Base-by-base conservation (phyloP, 345 rosid species). In the Aquilaria sinensis region DNA sequence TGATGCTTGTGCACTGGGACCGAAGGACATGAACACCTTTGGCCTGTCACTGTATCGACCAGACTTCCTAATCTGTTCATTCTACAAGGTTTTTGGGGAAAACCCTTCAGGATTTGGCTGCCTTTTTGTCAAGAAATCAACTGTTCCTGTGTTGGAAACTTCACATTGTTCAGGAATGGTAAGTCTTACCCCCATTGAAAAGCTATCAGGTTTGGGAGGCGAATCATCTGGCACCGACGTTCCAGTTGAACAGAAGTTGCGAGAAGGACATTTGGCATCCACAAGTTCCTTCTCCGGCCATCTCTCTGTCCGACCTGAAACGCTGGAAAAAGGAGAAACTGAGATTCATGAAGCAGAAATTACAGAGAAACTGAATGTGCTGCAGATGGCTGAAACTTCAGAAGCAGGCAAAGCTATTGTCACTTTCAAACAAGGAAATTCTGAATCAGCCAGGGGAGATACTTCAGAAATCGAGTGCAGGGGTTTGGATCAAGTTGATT, bases 21-120 rank as follows among this genome's bases (percentile, higher is more conserved):
- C 98, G 11, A 90, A 93, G 62, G 97, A 93, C 79, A 93, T 90
- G 98, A 86, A 86, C 65, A 86, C 96, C 77, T 88, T 93, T 7
- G 98, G 90, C 56, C 92, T 90, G 30, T 88, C 96, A n/a, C 80
- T 93, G 37, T 71, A 81, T 66, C 88, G 81, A 2, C 97, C 98
- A 0, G 97, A 93, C 58, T 90, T 93, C 78, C 82, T 93, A 64
- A 75, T 90, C 48, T 88, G 90, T 57, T 90, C 97, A 2, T 88
- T 93, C 77, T 93, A 88, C 85, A 90, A 93, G 64, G 85, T 90
- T 50, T 93, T 90, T 53, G 97, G 97, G 45, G 96, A 88, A 67
- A 93, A 89, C 72, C 92, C 97, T 51, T 90, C 97, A 0, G 97
- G 98, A 64, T 93, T 90, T 48, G 97, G 96, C 45, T 93, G 98